phyloP scores from a whole-genome alignment of 1,284 basidiomycete species.

The Sanghuangporus weigelae region DNA sequence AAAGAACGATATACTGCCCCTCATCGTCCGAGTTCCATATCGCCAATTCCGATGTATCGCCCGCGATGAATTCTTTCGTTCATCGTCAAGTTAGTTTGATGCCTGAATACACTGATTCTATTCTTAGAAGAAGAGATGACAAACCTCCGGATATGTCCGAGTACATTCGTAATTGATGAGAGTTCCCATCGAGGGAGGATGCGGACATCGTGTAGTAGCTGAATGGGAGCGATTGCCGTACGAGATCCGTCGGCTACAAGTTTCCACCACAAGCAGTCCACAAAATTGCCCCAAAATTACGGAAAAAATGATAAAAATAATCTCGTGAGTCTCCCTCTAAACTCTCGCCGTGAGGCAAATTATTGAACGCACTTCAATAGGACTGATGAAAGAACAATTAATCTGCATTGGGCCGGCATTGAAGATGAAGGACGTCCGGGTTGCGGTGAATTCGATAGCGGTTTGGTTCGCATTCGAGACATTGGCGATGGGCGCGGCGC shows the following conservation, averaged over 20 bases:
- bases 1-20: conserved; percentile 26
- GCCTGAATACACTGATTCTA: not conserved
- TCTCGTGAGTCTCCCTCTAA: no score
- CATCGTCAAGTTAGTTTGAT: not conserved
- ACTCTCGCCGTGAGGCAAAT: not conserved
- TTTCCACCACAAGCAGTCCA: not conserved
- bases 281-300: not conserved
- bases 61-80: conserved; percentile 31
- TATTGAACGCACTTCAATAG: conserved; percentile 31
- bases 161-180: conserved; percentile 22
- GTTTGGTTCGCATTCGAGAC: conserved; percentile 9
- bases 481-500: conserved; percentile 12
- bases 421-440: conserved; percentile 30
- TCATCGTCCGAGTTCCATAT: conserved; percentile 28
- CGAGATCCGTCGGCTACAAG: conserved; percentile 17
- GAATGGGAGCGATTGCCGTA: conserved; percentile 24
- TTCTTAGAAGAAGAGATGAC: not conserved
- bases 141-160: conserved; percentile 18
- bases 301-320: no score
- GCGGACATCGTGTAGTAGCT: conserved; percentile 23
- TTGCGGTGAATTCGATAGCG: conserved; percentile 29
- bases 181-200: conserved; percentile 21
- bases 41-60: conserved; percentile 25
- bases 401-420: conserved; percentile 34
- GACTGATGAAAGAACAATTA: conserved; percentile 35